Evolutionary conservation across 1,139 yeast genomes (phyloP), one percentile per base, ranked within the genome.

Genomic region (Hyphopichia buzzinii): DNA sequence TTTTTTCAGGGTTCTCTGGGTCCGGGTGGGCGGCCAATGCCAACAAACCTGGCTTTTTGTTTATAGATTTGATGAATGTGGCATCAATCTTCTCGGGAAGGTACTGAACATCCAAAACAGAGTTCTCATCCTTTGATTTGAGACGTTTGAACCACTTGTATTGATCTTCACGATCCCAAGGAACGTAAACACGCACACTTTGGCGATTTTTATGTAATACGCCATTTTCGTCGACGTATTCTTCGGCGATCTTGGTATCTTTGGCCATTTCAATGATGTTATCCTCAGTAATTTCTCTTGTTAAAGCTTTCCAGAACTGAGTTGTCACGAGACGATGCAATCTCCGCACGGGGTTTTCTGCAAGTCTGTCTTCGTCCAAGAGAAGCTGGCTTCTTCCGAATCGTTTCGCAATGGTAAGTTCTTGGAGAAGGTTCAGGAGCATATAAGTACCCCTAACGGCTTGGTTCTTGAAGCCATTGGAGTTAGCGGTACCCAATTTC

Each of bases 361-460:
- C 85, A 42, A 90, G 71, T 42, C 96, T 65, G 11, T 81, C 83
- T 57, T 89, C 96, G 57, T 88, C 96, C 40, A 90, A 64, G 36
- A 86, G 70, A 68, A 88, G 77, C 52, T 80, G 85, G 41, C 77
- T 79, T 44, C 92, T 72, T 8, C 96, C 96, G 54, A 81, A 75
- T 43, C 85, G 68, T 54, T 85, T 79, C 14, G 97, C 97, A 45
- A 89, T 79, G 1, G 96, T 88, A 47, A 90, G 70, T 60, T 90
- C 97, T 62, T 90, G 97, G 39, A 90, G 70, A 36, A 90, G 63
- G 57, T 90, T 90, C 1, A 95, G 84, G 36, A 90, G 68, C 92
- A 86, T 86, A 55, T 90, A 90, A 0, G 96, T 89, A 11, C 97
- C 97, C 44, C 96, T 68, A 36, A 90, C 73, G 38, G 83, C 87